A percentile compares a stretch with the other conserved stretches of the same genome.
phyloP scores from a whole-genome alignment of 225 moss, liverwort and hornwort species.

The Marchantia polymorpha region DNA sequence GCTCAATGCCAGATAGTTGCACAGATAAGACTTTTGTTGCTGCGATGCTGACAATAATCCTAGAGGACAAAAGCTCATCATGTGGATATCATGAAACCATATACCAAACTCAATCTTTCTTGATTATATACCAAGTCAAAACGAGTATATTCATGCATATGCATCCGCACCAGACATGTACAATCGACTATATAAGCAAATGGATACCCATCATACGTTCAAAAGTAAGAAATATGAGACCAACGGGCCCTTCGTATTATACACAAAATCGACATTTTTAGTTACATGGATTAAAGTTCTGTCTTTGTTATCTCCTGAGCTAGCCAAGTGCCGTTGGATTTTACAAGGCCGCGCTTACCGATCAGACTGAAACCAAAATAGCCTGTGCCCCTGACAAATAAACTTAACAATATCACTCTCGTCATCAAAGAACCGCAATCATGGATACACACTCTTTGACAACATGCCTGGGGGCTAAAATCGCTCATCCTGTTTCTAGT shows the following conservation, averaged over 20 bases:
- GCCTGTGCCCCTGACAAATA: not conserved
- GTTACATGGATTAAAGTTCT: slow-evolving; percentile 3
- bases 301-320: not conserved
- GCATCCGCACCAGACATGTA: no score
- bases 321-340: slow-evolving; percentile 4
- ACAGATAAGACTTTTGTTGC: no score
- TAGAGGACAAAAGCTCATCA: no score
- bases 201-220: not conserved
- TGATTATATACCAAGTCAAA: no score
- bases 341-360: slow-evolving; percentile 9
- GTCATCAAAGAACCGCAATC: slow-evolving; percentile 1
- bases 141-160: no score
- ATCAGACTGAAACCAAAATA: slow-evolving; percentile 9
- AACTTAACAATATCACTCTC: not conserved
- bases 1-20: no score
- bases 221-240: not conserved
- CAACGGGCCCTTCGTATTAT: slow-evolving; percentile 4
- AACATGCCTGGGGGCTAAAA: slow-evolving; percentile 5
- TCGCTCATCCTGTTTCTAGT: slow-evolving; percentile 6
- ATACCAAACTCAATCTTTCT: no score
- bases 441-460: slow-evolving; percentile 8
- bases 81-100: no score
- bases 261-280: slow-evolving; percentile 19
- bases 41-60: no score
- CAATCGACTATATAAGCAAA: no score